Evolutionary conservation across 306 rosid species (phyloP), one percentile per base, ranked within the genome.

Genomic region (Prunus campanulata): DNA sequence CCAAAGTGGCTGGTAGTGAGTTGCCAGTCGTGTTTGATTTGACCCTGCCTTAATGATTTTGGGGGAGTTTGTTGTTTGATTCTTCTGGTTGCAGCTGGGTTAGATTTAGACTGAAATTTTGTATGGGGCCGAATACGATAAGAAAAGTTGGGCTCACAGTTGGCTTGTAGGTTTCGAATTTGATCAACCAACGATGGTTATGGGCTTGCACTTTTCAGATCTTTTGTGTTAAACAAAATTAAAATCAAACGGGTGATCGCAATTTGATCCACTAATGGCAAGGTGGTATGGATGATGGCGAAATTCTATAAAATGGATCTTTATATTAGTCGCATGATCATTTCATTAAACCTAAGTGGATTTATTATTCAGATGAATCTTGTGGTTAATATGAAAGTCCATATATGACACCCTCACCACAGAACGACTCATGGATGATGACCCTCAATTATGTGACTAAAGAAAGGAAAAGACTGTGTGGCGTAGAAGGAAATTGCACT

Each of bases 21-120:
- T 19, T 19, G 70, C 27, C 70, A 65, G 50, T 14, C 70, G 70
- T 32, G 22, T 32, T 65, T 35, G 69, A 65, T 35, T 65, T 65
- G 69, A 65, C 69, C 8, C 7, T 63, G 2, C 3, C 11, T 32
- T 16, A 20, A 25, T 10, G 66, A 15, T 63, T 63, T 8, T 7
- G 44, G 44, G 44, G 44, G 44, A 39, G 22, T 9, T 6, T 7
- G n/a, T 19, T 65, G n/a, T 29, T 11, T 19, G 18, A 18, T 39
- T 48, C 68, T 30, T 63, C 46, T 63, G 22, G 68, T 60, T 60
- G 1, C 66, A 60, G 13, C n/a, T 24, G 66, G 39, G 39, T 2
- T 15, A 13, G 66, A 60, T 60, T 25, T 29, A 15, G 3, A 25
- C 25, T 13, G 1, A 1, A 5, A 60, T 13, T 29, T 14, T 29